phyloP scores from a whole-genome alignment of 2,329 filamentous ascomycete genomes.

The Massarina eburnea region DNA sequence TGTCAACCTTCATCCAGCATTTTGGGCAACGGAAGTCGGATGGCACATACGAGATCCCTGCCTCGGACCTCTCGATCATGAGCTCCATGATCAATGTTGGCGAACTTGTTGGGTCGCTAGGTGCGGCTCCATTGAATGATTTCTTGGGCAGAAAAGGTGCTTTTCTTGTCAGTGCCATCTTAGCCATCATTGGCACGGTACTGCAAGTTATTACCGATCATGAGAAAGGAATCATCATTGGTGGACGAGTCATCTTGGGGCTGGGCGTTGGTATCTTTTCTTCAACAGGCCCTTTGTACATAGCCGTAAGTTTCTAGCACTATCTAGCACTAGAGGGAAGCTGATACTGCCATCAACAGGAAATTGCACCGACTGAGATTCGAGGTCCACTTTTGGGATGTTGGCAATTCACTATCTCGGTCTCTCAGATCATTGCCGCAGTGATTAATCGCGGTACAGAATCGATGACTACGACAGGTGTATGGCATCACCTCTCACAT shows the following conservation, averaged over 20 bases:
- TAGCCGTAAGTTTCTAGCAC: conserved; percentile 33
- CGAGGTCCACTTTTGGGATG: conserved; percentile 43
- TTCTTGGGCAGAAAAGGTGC: conserved; percentile 54
- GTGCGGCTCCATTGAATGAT: conserved; percentile 50
- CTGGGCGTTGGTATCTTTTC: conserved; percentile 41
- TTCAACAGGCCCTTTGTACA: conserved; percentile 41
- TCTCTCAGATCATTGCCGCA: conserved; percentile 43
- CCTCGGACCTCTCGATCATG: conserved; percentile 32
- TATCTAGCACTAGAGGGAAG: neutral
- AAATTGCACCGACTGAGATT: conserved; percentile 41
- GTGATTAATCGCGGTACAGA: conserved; percentile 42
- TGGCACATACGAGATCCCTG: conserved; percentile 31
- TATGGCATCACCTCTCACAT: neutral
- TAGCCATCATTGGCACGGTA: conserved; percentile 58
- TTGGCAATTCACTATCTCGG: conserved; percentile 44
- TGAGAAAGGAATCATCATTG: conserved; percentile 45
- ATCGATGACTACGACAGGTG: conserved; percentile 36
- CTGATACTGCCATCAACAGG: conserved; percentile 18
- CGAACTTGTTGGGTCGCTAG: conserved; percentile 42
- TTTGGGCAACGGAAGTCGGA: conserved; percentile 32
- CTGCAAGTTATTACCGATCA: conserved; percentile 55
- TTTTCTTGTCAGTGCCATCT: conserved; percentile 57
- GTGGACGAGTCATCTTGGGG: conserved; percentile 51
- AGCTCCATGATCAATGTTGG: conserved; percentile 47
- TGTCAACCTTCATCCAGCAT: conserved; percentile 39